These are phyloP conservation scores for Saksenaea oblongispora DNA, from an alignment of 371 early-diverging fungal genomes.

Conservation along the genomic window DNA sequence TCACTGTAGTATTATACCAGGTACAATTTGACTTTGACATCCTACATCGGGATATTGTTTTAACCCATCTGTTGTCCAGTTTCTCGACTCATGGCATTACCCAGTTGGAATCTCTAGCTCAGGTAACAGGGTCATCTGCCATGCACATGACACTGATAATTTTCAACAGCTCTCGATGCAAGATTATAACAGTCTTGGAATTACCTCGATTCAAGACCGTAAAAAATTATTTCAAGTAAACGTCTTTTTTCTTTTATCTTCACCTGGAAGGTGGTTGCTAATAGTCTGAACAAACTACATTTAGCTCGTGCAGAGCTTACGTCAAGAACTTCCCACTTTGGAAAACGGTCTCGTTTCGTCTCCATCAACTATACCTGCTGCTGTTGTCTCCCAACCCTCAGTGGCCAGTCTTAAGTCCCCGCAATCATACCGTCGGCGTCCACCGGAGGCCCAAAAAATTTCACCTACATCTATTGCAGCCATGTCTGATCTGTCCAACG, in stretches of 20 bases:
- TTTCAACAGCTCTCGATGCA: constrained; percentile 72
- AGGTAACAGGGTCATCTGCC: constrained; percentile 36
- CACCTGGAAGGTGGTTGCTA: background rate
- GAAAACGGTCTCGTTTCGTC: constrained; percentile 31
- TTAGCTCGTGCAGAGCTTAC: constrained; percentile 29
- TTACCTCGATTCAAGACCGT: constrained; percentile 76
- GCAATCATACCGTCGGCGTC: constrained; percentile 21
- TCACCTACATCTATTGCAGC: background rate
- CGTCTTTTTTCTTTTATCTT: background rate
- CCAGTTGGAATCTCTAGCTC: constrained; percentile 56
- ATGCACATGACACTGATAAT: background rate
- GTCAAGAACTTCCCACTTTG: constrained; percentile 32
- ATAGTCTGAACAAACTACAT: background rate
- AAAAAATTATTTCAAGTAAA: constrained; percentile 58
- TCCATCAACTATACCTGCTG: constrained; percentile 10
- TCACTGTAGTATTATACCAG: background rate
- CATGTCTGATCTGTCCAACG: constrained; percentile 5
- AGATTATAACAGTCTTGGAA: constrained; percentile 79
- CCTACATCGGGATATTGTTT: background rate
- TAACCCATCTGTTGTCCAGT: constrained; percentile 22
- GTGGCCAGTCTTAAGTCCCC: constrained; percentile 19
- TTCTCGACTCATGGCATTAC: constrained; percentile 65
- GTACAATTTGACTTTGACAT: background rate
- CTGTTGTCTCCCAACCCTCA: background rate
- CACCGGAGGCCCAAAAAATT: constrained; percentile 6